Evolutionary conservation across 805 yeast species (phyloP), one percentile per base, ranked within the genome.

Genomic region (Starmera caribaea): DNA sequence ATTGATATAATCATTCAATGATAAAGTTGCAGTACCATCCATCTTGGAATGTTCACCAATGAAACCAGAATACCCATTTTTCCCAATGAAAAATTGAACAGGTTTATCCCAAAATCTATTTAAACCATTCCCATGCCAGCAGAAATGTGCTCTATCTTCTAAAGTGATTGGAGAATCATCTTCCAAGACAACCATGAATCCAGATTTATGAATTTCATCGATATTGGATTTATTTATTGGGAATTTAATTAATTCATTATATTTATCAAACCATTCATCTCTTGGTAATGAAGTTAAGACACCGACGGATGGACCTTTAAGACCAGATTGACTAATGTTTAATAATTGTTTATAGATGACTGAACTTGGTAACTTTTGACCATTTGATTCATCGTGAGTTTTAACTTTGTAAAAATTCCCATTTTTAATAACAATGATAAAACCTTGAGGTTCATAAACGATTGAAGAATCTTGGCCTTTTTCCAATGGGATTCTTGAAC

Each of bases 1-100:
- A 46, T 78, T 69, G 32, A 90, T 69, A 54, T 69, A 79, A 62
- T 87, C 87, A 61, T 90, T 90, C 65, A 90, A 66, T 47, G 87
- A 79, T 54, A 86, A 76, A 27, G 96, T 90, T 56, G 97, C 95
- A 9, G 96, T 86, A 45, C 97, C 98, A 62, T 90, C 98, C 97
- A 90, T 90, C 68, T 77, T 83, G 16, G 97, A 87, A 68, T 90
- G 98, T 67, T 90, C 98, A 45, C 95, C 97, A 56, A 88, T 64
- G 66, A 89, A 90, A 1, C 97, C 97, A 8, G 96, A 85, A 46
- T 78, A 71, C 43, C 92, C 96, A 61, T 87, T 88, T 45, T 76
- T 79, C 43, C 83, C 68, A 40, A 90, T 77, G 50, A 88, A 73
- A 59, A 86, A 79, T 67, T 90, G 92, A 44, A 84, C 66, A 4